Evolutionary conservation across 768 basidiomycete species (phyloP), one percentile per base, ranked within the genome.

Genomic region (Boletus tylopilopsis): DNA sequence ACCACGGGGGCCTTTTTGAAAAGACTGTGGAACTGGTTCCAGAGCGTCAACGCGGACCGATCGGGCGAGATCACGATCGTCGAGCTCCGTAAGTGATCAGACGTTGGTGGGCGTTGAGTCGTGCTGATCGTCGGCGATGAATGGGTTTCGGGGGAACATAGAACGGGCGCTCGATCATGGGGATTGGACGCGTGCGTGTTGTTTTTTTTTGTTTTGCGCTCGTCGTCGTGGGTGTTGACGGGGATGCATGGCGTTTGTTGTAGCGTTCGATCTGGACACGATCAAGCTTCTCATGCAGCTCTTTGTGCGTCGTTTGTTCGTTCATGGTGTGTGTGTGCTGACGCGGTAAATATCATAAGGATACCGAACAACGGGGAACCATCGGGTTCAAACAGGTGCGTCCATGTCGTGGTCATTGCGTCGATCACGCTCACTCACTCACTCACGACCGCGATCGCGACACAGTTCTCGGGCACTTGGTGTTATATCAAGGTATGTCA

Each of bases 211-310:
- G 4, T 32, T 15, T 33, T n/a, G n/a, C n/a, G n/a, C 30, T 4
- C 8, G 6, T 30, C 29, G 29, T 12, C 15, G 6, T 13, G 4
- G 33, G 33, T 6, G 33, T 18, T 18, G 41, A 15, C 12, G 12
- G 12, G 2, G 8, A n/a, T 29, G 1, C 7, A 4, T 21, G 25
- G n/a, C 10, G 41, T 15, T 19, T 3, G 23, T 12, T 2, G 6
- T 46, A 89, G 88, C 84, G 6, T 92, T 92, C 60, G 90, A 91
- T 69, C 71, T 88, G 47, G 90, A 91, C 60, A 92, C 90, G 22
- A 85, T 91, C 66, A 90, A 89, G 72, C 75, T 91, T 29, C 73
- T 91, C 54, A 90, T 93, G 84, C 75, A 75, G 22, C 56, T 92
- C 54, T 92, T 93, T 66, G 88, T 88, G 47, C 59, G 84, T 45